Base-by-base conservation (phyloP, 2,329 filamentous ascomycete species). In the Penicillium sp. region DNA sequence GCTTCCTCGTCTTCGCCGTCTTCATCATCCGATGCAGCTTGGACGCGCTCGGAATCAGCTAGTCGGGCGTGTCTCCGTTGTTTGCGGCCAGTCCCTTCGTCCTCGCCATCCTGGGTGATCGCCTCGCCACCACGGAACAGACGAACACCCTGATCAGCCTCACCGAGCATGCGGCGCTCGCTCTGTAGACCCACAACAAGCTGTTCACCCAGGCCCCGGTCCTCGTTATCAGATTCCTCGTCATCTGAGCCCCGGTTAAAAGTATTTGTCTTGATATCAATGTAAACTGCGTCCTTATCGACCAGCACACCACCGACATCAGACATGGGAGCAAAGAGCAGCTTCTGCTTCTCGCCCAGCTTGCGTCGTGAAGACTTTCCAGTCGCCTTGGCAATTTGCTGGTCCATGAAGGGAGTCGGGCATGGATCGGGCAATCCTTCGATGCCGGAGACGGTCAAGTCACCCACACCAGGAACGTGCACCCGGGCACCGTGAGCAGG, bases 201-300 rank as follows among this genome's bases (percentile, higher is more conserved):
- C 74, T 97, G 92, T 73, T 99, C 95, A 41, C 95, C 95, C 53
- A 98, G 83, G n/a, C 95, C 95, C 46, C 91, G 86, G 65, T 96
- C 90, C 29, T 83, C 83, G 11, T 86, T 78, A 14, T 81, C 80
- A 5, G 83, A 83, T 11, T 90, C 84, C 13, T 90, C 86, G 10
- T 81, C 81, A 13, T 85, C 83, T 1, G 77, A 84, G 19, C 89
- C 86, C 11, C 76, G 75, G 60, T 86, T 79, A 63, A 99, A 97
- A 4, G 85, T 96, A 27, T 82, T 80, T 14, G 84, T 86, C 70
- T 87, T 89, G 44, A 89, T 77, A 68, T 89, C 85, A 61, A 89
- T 97, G 79, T 96, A 99, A 37, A 99, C 93, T 8, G 93, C 93
- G 75, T 99, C 95, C 59, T 96, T 96, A 65, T 99, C 95, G 51